Percentiles rank a stretch among this genome's conserved stretches.
Evolutionary conservation across 2,329 filamentous ascomycete species (phyloP).

Genomic region (Trichocomaceae sp.): DNA sequence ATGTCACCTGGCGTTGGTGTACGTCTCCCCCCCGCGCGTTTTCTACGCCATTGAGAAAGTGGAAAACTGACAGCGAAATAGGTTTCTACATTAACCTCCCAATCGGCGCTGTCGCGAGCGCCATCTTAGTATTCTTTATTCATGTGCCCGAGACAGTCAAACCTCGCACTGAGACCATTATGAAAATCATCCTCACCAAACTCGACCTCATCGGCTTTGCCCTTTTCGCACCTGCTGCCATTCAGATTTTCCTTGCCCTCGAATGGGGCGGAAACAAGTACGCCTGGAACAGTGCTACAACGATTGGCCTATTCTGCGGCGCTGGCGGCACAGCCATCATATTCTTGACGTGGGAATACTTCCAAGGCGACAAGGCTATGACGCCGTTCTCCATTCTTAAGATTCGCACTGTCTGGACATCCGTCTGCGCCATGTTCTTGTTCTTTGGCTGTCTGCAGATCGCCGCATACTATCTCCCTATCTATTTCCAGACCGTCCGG

Average conservation of each 20-base stretch:
- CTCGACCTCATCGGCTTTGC: conserved; percentile 12
- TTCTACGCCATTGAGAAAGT: too few species aligned
- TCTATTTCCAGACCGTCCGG: conserved; percentile 24
- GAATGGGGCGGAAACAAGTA: conserved; percentile 16
- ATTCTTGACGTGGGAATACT: conserved; percentile 18
- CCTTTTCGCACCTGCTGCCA: conserved; percentile 12
- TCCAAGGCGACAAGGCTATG: conserved; percentile 25
- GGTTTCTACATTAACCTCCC: conserved; percentile 25
- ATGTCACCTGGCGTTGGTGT: conserved; percentile 41
- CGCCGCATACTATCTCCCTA: conserved; percentile 18
- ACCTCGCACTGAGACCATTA: conserved; percentile 5
- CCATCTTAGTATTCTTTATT: conserved; percentile 14
- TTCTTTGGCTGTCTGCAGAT: conserved; percentile 21
- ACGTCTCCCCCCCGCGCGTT: not conserved
- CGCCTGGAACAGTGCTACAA: conserved; percentile 12
- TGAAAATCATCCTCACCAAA: conserved; percentile 6
- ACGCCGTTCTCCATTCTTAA: conserved; percentile 30
- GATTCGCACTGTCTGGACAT: conserved; percentile 26
- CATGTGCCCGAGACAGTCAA: conserved; percentile 5
- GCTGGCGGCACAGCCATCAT: conserved; percentile 17
- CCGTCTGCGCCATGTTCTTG: conserved; percentile 12
- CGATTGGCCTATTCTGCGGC: conserved; percentile 16
- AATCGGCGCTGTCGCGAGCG: conserved; percentile 9
- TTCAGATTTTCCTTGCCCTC: conserved; percentile 16
- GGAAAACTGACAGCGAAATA: not conserved